These are phyloP conservation scores for Coniophora puteana DNA, from an alignment of 1,284 basidiomycete species.

Conservation along the genomic window DNA sequence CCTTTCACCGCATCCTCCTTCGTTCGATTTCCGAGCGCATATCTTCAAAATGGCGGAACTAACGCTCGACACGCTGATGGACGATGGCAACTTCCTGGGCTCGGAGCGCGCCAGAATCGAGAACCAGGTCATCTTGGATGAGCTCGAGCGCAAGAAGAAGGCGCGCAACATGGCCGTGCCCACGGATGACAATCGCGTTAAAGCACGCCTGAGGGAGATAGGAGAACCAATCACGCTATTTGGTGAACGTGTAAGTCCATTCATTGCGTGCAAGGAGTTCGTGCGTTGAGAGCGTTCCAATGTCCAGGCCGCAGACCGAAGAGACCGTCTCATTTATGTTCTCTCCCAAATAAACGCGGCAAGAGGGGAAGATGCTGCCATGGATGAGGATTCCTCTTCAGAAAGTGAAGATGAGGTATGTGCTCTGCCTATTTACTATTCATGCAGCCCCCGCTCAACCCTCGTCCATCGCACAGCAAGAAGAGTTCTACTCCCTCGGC, in stretches of 20 bases:
- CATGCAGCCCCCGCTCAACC: conserved; percentile 5
- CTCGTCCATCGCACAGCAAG: conserved; percentile 47
- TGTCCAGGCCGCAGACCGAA: conserved; percentile 73
- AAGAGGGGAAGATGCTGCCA: conserved; percentile 66
- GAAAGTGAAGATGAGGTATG: conserved; percentile 78
- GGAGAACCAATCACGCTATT: conserved; percentile 97
- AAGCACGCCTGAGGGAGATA: conserved; percentile 84
- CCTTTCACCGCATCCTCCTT: conserved; percentile 4
- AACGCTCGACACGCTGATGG: conserved; percentile 67
- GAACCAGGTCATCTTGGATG: conserved; percentile 82
- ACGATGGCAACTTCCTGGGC: conserved; percentile 71
- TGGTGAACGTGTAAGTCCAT: conserved; percentile 82
- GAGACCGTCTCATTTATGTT: conserved; percentile 92
- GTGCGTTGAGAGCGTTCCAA: conserved; percentile 15
- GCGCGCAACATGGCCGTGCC: conserved; percentile 94
- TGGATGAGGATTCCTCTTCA: conserved; percentile 64
- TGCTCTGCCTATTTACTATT: conserved; percentile 8
- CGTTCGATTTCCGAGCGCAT: conserved; percentile 1
- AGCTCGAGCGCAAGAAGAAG: conserved; percentile 94
- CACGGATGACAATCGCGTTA: conserved; percentile 93
- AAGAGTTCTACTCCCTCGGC: conserved; percentile 97
- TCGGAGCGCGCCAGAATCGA: conserved; percentile 70
- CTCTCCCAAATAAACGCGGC: conserved; percentile 87
- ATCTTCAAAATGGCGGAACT: conserved; percentile 58
- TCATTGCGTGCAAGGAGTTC: background rate